Evolutionary conservation across 2,329 filamentous ascomycete genomes (phyloP), one percentile per base, ranked within the genome.

Genomic region (Colletotrichum orchidophilum): DNA sequence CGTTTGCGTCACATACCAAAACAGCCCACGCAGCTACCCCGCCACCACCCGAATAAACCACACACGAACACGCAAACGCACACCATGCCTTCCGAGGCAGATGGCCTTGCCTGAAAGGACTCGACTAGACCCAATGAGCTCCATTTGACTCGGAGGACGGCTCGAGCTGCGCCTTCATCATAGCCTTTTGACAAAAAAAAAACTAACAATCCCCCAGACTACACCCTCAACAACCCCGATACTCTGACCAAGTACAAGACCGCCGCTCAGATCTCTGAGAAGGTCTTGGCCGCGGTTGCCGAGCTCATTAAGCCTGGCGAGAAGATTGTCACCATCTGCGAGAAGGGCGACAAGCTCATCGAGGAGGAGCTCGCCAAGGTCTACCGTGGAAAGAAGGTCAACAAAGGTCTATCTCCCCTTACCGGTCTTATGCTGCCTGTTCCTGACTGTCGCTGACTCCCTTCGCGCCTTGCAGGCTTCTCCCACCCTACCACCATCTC

Each of bases 181-280:
- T 46, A 49, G 27, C 52, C 55, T 57, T 26, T 12, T 59, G 24
- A 15, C 24, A 2, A 18, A 26, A 21, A 15, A 21, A 26, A 24
- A 12, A 55, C 71, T 73, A 27, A 59, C 46, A 42, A 65, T 49
- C 42, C 73, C 54, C 49, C 57, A 97, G 94, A 97, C 83, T 95
- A 97, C 87, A 90, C 93, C 76, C 91, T 98, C 83, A 94, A 91
- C 83, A 96, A 97, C 87, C 94, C 94, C 73, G 94, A 97, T 83
- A 98, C 95, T 78, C 90, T 99, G 78, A 98, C 96, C 85, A 99
- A 98, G 89, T 98, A 98, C 90, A 98, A 97, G 92, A 95, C 93
- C 75, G 96, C 96, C 69, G 96, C 94, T 74, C 89, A 93, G 82
- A 98, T 99, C 84, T 96, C 96, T 62, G 94, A 98, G 83, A 97